Percentiles rank a stretch among this genome's conserved stretches.
Evolutionary conservation across 1,284 basidiomycete species (phyloP).

Genomic region (Ganoderma sp.): DNA sequence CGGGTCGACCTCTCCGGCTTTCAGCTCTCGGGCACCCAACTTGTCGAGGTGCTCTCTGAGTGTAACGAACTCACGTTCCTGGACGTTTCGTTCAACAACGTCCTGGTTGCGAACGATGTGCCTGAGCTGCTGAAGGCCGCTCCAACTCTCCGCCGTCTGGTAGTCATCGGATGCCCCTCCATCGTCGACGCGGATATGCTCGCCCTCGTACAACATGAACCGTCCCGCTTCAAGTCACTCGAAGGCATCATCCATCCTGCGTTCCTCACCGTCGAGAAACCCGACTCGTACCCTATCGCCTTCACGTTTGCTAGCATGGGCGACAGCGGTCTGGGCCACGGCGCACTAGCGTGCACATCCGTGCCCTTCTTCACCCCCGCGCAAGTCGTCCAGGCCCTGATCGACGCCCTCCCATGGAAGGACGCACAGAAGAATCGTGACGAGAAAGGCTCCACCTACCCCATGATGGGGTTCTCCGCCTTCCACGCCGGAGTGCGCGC

Average conservation of each 20-base stretch:
- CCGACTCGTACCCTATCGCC: slow-evolving; percentile 1
- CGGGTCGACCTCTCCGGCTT: slow-evolving; percentile 37
- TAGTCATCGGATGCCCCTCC: slow-evolving; percentile 37
- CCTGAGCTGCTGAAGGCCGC: slow-evolving; percentile 27
- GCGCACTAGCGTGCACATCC: background rate
- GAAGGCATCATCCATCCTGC: slow-evolving; percentile 40
- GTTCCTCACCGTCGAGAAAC: slow-evolving; percentile 23
- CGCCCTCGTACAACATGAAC: slow-evolving; percentile 31
- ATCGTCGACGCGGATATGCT: slow-evolving; percentile 35
- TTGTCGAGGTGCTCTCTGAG: slow-evolving; percentile 30
- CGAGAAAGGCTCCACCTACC: background rate
- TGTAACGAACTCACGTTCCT: slow-evolving; percentile 29
- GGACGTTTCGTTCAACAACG: slow-evolving; percentile 36
- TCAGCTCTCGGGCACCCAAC: slow-evolving; percentile 32
- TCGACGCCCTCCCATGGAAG: slow-evolving; percentile 14
- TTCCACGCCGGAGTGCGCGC: slow-evolving; percentile 4
- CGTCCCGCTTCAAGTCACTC: slow-evolving; percentile 36
- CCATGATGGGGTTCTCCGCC: background rate
- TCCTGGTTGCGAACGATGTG: slow-evolving; percentile 32
- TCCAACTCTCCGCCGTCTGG: slow-evolving; percentile 36
- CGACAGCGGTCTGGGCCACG: background rate
- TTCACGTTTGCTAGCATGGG: slow-evolving; percentile 17
- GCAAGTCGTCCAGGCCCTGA: slow-evolving; percentile 12
- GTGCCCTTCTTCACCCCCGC: slow-evolving; percentile 18
- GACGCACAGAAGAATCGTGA: background rate